Base-by-base conservation (phyloP, 306 rosid species). In the Cucumis melo region DNA sequence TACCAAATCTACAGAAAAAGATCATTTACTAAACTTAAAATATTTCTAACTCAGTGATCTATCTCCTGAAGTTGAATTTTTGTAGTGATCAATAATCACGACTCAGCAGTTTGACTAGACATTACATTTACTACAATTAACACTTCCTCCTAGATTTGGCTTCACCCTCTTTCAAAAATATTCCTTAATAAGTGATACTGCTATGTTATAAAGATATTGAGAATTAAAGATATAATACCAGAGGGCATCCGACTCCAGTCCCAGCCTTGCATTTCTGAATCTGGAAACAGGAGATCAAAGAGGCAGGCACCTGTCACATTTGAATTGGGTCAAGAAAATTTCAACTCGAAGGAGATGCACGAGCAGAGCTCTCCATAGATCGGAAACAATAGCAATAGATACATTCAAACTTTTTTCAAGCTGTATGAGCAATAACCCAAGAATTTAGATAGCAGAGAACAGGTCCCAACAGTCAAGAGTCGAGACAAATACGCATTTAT, bases 211-310 rank as follows among this genome's bases (percentile, higher is more conserved):
- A 19, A 27, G 77, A 51, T 48, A 17, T 19, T 32, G 62, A 73
- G 62, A 73, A 34, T 29, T 73, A 48, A 73, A 50, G 77, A 73
- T 27, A 19, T 50, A 50, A 73, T 73, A 73, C 77, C 77, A 73
- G 77, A 29, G 24, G 42, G 60, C 58, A 24, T 29, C 29, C 58
- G 58, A 50, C 59, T 51, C 62, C 77, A 73, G 61, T 50, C 58
- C 77, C 77, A 73, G 61, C 60, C 46, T 17, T 20, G 77, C 44
- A 29, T 51, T 73, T 73, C 77, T 32, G 77, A 51, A 53, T 73
- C 77, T 73, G 77, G 58, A 73, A 50, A 73, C 32, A 73, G 58
- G 24, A 73, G 77, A 32, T 73, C 77, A 32, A 24, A 73, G 62
- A 73, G 77, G 53, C 62, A 51, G 11, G 62, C 41, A 10, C 77